These are phyloP conservation scores for Penicillium malachiteum DNA, from an alignment of 495 filamentous ascomycete species.

Conservation along the genomic window DNA sequence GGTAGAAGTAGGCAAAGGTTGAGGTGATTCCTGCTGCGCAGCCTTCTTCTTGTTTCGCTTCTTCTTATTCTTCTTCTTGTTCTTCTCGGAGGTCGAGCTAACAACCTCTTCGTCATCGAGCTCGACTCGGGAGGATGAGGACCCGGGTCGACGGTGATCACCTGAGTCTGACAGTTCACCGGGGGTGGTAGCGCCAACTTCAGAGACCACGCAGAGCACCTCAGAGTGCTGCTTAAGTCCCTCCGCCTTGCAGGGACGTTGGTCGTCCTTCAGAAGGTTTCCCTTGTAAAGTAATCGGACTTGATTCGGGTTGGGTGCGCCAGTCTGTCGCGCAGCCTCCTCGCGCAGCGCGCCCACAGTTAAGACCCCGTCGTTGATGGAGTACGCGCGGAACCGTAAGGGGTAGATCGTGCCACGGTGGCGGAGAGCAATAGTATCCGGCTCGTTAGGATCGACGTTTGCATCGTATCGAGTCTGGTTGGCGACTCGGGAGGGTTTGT, in stretches of 20 bases:
- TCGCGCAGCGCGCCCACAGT: slow-evolving; percentile 65
- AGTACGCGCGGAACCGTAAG: slow-evolving; percentile 75
- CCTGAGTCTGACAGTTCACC: slow-evolving; percentile 44
- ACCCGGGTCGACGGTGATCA: slow-evolving; percentile 18
- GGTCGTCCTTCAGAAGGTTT: slow-evolving; percentile 65
- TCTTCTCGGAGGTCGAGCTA: slow-evolving; percentile 23
- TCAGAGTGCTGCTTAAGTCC: slow-evolving; percentile 80
- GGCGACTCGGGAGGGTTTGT: slow-evolving; percentile 18
- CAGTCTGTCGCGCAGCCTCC: slow-evolving; percentile 62
- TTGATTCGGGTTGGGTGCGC: slow-evolving; percentile 56
- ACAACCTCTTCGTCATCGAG: slow-evolving; percentile 31
- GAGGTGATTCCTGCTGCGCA: slow-evolving; percentile 16
- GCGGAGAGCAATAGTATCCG: slow-evolving; percentile 76
- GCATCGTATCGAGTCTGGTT: slow-evolving; percentile 26
- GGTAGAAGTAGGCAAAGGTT: slow-evolving; percentile 21
- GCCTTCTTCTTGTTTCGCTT: slow-evolving; percentile 43
- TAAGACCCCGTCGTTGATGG: slow-evolving; percentile 75
- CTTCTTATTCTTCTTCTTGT: slow-evolving; percentile 40
- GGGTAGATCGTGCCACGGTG: slow-evolving; percentile 70
- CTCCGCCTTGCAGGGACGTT: slow-evolving; percentile 65
- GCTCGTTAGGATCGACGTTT: slow-evolving; percentile 48
- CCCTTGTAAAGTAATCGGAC: slow-evolving; percentile 84
- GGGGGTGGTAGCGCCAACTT: slow-evolving; percentile 51
- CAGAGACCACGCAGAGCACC: slow-evolving; percentile 62
- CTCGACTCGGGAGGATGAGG: slow-evolving; percentile 22